phyloP scores from a whole-genome alignment of 495 filamentous ascomycete species.

The Penicillium flavigenum region DNA sequence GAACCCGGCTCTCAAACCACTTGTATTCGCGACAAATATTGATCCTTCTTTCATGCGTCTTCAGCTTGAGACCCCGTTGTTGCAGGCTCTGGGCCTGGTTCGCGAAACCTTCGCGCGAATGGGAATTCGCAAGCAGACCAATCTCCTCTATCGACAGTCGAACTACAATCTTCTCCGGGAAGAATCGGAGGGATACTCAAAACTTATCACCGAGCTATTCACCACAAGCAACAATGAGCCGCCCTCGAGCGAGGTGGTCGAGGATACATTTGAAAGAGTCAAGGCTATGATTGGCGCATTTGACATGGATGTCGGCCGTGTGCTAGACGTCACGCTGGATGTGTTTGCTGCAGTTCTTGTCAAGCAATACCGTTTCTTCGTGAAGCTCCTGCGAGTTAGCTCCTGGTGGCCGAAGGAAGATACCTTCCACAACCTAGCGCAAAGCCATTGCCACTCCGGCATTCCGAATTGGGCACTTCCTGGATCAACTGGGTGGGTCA shows the following conservation, averaged over 20 bases:
- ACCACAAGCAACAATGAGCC: slow-evolving; percentile 67
- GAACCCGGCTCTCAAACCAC: slow-evolving; percentile 44
- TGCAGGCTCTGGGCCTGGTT: slow-evolving; percentile 74
- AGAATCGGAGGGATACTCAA: slow-evolving; percentile 92
- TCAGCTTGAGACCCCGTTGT: slow-evolving; percentile 72
- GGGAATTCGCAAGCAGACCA: slow-evolving; percentile 84
- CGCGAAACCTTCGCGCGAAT: slow-evolving; percentile 80
- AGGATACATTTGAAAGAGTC: slow-evolving; percentile 71
- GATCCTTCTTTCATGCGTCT: slow-evolving; percentile 71
- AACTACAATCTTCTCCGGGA: slow-evolving; percentile 96
- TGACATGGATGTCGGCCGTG: slow-evolving; percentile 89
- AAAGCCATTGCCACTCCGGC: slow-evolving; percentile 44
- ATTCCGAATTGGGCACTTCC: slow-evolving; percentile 83
- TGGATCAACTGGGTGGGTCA: slow-evolving; percentile 54
- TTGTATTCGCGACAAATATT: slow-evolving; percentile 70
- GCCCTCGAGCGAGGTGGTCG: slow-evolving; percentile 61
- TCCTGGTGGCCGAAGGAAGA: slow-evolving; percentile 91
- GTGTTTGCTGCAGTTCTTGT: slow-evolving; percentile 83
- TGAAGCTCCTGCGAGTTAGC: slow-evolving; percentile 84
- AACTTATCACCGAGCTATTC: slow-evolving; percentile 85
- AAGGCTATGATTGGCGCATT: slow-evolving; percentile 92
- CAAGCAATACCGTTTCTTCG: slow-evolving; percentile 85
- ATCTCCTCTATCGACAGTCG: slow-evolving; percentile 87
- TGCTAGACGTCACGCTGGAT: slow-evolving; percentile 88
- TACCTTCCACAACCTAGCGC: slow-evolving; percentile 28